Percentiles rank a stretch among this genome's conserved stretches.
Evolutionary conservation across 352 stramenopile species (phyloP).

Genomic region (Peronosclerospora sorghi): DNA sequence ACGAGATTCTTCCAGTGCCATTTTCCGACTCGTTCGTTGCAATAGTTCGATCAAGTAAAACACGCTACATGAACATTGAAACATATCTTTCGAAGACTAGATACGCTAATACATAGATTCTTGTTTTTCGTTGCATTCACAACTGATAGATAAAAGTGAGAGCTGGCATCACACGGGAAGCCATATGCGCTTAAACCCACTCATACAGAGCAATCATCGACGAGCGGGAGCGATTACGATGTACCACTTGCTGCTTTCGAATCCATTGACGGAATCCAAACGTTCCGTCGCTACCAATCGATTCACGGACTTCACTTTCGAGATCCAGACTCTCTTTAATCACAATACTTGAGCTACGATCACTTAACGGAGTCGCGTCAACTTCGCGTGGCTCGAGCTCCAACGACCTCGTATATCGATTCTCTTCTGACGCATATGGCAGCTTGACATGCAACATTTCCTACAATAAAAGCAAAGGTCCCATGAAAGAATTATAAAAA

Average conservation of each 20-base stretch:
- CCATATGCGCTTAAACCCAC: conserved; percentile 42
- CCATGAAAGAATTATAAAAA: not conserved
- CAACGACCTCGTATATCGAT: conserved; percentile 60
- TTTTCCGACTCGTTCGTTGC: too few species aligned
- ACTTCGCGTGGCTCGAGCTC: conserved; percentile 64
- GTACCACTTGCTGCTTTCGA: conserved; percentile 73
- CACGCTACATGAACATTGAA: too few species aligned
- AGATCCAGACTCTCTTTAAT: conserved; percentile 61
- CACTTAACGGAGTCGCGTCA: conserved; percentile 46
- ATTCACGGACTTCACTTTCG: conserved; percentile 67
- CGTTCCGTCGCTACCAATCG: conserved; percentile 58
- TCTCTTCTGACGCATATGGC: conserved; percentile 64
- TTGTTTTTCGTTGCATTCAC: not conserved
- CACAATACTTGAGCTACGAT: conserved; percentile 36
- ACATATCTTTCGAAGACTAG: too few species aligned
- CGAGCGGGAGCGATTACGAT: conserved; percentile 62
- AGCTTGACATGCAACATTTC: conserved; percentile 60
- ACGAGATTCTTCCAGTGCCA: too few species aligned
- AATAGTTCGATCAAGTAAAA: too few species aligned
- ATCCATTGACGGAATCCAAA: conserved; percentile 79
- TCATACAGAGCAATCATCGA: conserved; percentile 41
- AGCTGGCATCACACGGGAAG: not conserved
- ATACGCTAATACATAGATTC: not conserved
- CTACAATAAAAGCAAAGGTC: conserved; percentile 12
- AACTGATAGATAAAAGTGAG: not conserved